Evolutionary conservation across 2,329 filamentous ascomycete genomes (phyloP).

Genomic region (Penicillium fuscoglaucum): DNA sequence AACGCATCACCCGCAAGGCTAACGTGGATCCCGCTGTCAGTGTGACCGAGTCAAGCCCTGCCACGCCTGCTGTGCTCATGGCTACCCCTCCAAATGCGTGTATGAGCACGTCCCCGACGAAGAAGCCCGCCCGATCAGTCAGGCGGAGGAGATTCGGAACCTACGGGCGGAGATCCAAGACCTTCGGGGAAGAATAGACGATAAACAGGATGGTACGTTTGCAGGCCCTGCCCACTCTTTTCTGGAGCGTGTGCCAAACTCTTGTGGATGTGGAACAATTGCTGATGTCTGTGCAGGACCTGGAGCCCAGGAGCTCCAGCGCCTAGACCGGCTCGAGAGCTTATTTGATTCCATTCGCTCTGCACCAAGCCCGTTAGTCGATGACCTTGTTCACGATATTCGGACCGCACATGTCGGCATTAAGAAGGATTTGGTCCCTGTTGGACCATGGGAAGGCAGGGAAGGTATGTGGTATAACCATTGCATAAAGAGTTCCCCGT

Average conservation of each 20-base stretch:
- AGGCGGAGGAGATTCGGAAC: slow-evolving; percentile 40
- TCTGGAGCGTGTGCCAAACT: neutral
- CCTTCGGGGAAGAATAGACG: slow-evolving; percentile 29
- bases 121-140: slow-evolving; percentile 36
- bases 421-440: slow-evolving; percentile 18
- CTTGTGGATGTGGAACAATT: neutral
- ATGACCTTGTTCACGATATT: slow-evolving; percentile 34
- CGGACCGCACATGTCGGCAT: slow-evolving; percentile 24
- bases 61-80: slow-evolving; percentile 43
- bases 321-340: slow-evolving; percentile 33
- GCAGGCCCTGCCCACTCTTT: neutral
- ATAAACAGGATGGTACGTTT: slow-evolving; percentile 25
- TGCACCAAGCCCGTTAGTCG: slow-evolving; percentile 33
- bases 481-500: neutral
- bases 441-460: slow-evolving; percentile 27
- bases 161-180: slow-evolving; percentile 38
- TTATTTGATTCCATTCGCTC: slow-evolving; percentile 39
- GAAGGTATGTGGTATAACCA: slow-evolving; percentile 23
- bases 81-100: slow-evolving; percentile 41
- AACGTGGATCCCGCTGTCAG: slow-evolving; percentile 25
- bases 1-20: slow-evolving; percentile 8
- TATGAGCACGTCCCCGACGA: slow-evolving; percentile 38
- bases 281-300: slow-evolving; percentile 15
- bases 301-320: slow-evolving; percentile 23
- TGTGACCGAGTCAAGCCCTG: slow-evolving; percentile 43